Base-by-base conservation (phyloP, 176 grass and related monocot species). In the Paspalum notatum region DNA sequence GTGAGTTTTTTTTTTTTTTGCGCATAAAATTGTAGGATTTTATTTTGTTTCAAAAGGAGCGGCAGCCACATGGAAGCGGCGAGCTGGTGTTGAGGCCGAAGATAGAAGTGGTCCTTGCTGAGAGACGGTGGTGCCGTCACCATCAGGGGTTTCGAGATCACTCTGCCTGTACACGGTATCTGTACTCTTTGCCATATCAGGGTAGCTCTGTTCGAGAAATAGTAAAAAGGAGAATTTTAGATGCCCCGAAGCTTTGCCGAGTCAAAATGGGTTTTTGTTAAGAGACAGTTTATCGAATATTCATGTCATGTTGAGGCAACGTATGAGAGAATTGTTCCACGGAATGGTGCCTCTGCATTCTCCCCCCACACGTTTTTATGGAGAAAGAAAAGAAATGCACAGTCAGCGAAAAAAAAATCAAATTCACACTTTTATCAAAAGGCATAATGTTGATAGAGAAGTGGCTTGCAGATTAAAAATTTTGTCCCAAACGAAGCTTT, bases 21-120 rank as follows among this genome's bases (percentile, higher is more conserved):
- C 21, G 22, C 21, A 61, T 61, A 61, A 61, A 61, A 61, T 27
- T 61, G 14, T 79, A 41, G 22, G 62, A 32, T 42, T 80, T 59
- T 56, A 44, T 63, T 55, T 80, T 68, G 52, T 63, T 68, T 22
- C 20, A 44, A 80, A 68, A 80, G 77, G 50, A 44, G 39, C 15
- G 7, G 51, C 52, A 55, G 38, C 17, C 48, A 43, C 27, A 17
- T 20, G 32, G 32, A 79, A 42, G 76, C 12, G 76, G 76, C 9
- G 65, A 39, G 2, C 71, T 57, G 51, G 71, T 74, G 71, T 13
- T 42, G 25, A 15, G 17, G 71, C 27, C 50, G 2, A 48, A 8
- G 17, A 64, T 53, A 12, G 14, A 42, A 39, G 77, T 80, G 77
- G 77, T 80, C 62, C 62, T 24, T 11, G 47, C 47, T 52, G 46